Conservation (phyloP, 192 early-diverging fungal genomes). For the Coemansia erecta region DNA sequence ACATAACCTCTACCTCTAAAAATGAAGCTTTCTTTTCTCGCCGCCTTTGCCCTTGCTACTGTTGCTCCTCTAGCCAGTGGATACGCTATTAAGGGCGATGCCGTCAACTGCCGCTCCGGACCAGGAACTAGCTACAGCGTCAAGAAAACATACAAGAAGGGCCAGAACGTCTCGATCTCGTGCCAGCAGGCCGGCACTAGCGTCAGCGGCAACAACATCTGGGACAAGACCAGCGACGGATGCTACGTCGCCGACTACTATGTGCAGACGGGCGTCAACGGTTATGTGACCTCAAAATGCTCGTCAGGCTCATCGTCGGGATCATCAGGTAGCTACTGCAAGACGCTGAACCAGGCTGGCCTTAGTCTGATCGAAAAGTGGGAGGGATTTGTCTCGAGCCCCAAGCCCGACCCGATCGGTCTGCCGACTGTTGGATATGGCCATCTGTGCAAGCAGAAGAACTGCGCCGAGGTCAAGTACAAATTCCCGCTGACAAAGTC, state of each 20-base stretch:
- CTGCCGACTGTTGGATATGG: slow-evolving; percentile 53
- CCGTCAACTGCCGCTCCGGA: slow-evolving; percentile 26
- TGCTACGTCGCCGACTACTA: slow-evolving; percentile 54
- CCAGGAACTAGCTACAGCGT: slow-evolving; percentile 29
- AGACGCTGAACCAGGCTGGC: slow-evolving; percentile 22
- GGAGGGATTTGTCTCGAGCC: slow-evolving; percentile 45
- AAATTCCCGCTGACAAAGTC: slow-evolving; percentile 34
- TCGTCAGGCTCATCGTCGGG: too few relatives aligned
- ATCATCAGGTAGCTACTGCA: too few relatives aligned
- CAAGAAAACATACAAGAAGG: slow-evolving; percentile 24
- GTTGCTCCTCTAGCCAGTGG: slow-evolving; percentile 6
- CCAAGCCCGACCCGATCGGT: slow-evolving; percentile 46
- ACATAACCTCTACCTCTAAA: neutral
- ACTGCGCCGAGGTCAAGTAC: slow-evolving; percentile 30
- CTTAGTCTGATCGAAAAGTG: slow-evolving; percentile 36
- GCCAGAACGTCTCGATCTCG: slow-evolving; percentile 4
- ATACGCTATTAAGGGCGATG: slow-evolving; percentile 15
- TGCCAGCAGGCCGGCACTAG: slow-evolving; percentile 2
- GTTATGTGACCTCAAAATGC: too few relatives aligned
- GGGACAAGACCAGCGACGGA: slow-evolving; percentile 48
- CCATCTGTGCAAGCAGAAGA: slow-evolving; percentile 26
- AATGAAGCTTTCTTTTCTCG: slow-evolving; percentile 22
- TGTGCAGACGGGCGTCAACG: slow-evolving; percentile 23
- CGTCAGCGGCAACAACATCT: slow-evolving; percentile 29
- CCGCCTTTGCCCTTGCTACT: slow-evolving; percentile 12